phyloP scores from a whole-genome alignment of 345 rosid species.

The Stellera chamaejasme region DNA sequence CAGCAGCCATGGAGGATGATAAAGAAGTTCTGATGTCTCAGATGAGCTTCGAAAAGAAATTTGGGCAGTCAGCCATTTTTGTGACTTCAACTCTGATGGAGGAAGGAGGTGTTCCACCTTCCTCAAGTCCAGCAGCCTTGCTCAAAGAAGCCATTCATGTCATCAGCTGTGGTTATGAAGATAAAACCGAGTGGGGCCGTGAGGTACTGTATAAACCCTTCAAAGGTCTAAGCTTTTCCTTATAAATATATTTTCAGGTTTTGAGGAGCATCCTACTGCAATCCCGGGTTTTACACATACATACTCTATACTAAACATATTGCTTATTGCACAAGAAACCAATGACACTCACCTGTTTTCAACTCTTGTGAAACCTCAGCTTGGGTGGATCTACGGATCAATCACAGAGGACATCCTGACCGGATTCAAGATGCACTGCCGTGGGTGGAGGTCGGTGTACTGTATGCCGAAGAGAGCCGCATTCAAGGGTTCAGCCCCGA shows the following conservation, averaged over 20 bases:
- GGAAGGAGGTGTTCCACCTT: constrained; percentile 83
- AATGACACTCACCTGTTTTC: background rate
- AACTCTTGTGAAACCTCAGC: constrained; percentile 28
- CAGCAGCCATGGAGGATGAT: constrained; percentile 53
- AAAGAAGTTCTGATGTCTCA: constrained; percentile 85
- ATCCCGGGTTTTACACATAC: too few relatives aligned
- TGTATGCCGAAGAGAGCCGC: constrained; percentile 80
- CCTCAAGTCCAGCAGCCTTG: constrained; percentile 79
- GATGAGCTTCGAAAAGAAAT: constrained; percentile 85
- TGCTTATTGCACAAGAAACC: too few relatives aligned
- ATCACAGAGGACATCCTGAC: constrained; percentile 93
- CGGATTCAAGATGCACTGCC: constrained; percentile 96
- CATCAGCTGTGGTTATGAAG: constrained; percentile 93
- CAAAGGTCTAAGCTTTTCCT: background rate
- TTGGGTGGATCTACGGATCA: constrained; percentile 95
- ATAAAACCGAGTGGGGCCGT: constrained; percentile 83
- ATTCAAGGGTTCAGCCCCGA: constrained; percentile 91
- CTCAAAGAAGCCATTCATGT: constrained; percentile 96
- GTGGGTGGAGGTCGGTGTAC: constrained; percentile 90
- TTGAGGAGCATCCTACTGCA: too few relatives aligned
- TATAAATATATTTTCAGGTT: too few relatives aligned
- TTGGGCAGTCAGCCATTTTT: constrained; percentile 86
- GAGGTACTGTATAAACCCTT: constrained; percentile 35
- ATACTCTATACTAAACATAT: too few relatives aligned
- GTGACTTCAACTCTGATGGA: constrained; percentile 95